Base-by-base conservation (phyloP, 208 protist species). In the Trypanosoma platydactyli region DNA sequence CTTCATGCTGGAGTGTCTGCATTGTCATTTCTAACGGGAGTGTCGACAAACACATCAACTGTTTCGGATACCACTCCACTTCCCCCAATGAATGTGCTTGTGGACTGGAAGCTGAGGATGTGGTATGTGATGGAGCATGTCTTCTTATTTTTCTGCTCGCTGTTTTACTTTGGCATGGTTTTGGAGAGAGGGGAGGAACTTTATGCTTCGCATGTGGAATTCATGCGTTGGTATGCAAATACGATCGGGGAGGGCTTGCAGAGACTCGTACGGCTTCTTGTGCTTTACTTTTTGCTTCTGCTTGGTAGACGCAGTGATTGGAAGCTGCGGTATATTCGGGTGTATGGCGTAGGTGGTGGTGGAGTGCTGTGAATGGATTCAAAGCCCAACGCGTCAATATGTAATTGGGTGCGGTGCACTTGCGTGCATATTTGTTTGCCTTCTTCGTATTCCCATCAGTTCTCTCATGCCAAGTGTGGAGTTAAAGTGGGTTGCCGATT, bases 171-270 rank as follows among this genome's bases (percentile, higher is more conserved):
- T 16, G 56, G 24, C 50, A 85, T 88, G 82, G 70, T 88, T 13
- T 52, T 79, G 3, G 78, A 82, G 11, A 79, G 84, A 30, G 77
- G 80, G 12, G 72, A 79, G 35, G 72, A 15, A 11, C 30, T 86
- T 35, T 89, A 76, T 66, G 66, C 62, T 22, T 71, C 72, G n/a
- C 79, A 86, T 64, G 58, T 79, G 22, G 71, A 77, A 13, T 64
- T 81, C 33, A 81, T 82, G 73, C 83, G 71, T 7, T 89, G 83
- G 83, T 84, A 86, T 58, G 74, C 73, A 27, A 76, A 69, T 40
- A 81, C 76, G 6, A 53, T 71, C 35, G 76, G 74, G 0, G 30
- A 51, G 22, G 66, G 41, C 22, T 53, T 62, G 15, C 2, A 53
- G 22, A 59, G 73, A 45, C 40, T 64, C 49, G 22, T 50, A 16